Percentiles rank a stretch among this genome's conserved stretches.
These are phyloP conservation scores for Pseudognaphalium luteoalbum DNA, from an alignment of 129 eudicot genomes.

Conservation along the genomic window DNA sequence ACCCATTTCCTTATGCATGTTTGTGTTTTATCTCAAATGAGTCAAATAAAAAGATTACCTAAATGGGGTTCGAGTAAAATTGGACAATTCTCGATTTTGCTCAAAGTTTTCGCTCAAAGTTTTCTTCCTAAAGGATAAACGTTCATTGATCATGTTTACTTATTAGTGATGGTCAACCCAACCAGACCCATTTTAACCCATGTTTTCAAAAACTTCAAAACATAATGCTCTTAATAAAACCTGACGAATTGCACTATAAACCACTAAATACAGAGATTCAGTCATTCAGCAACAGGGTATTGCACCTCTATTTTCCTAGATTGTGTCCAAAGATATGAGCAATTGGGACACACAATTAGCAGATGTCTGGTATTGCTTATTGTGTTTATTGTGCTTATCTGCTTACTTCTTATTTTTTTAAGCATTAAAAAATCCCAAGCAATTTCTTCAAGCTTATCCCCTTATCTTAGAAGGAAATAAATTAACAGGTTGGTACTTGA, in stretches of 20 bases:
- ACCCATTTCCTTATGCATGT: not conserved
- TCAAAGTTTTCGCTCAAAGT: not conserved
- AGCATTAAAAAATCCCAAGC: not conserved
- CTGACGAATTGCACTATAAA: not conserved
- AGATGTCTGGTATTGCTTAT: not conserved
- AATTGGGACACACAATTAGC: not conserved
- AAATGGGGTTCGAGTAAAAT: not conserved
- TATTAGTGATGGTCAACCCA: not conserved
- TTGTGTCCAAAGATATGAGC: not conserved
- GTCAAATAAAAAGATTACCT: constrained; percentile 1
- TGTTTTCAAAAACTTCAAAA: no score
- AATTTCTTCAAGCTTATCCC: not conserved
- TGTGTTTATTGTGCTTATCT: no score
- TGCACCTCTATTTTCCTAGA: not conserved
- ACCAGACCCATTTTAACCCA: not conserved
- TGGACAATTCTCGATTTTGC: not conserved
- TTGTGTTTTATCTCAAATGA: constrained; percentile 7
- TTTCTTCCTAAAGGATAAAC: not conserved
- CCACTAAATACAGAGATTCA: not conserved
- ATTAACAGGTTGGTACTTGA: not conserved
- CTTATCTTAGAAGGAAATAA: not conserved
- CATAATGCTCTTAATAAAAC: not conserved
- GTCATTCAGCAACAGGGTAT: not conserved
- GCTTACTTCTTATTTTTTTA: not conserved
- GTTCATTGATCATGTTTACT: not conserved